These are phyloP conservation scores for Fusarium zealandicum DNA, from an alignment of 2,329 filamentous ascomycete species.

Conservation along the genomic window DNA sequence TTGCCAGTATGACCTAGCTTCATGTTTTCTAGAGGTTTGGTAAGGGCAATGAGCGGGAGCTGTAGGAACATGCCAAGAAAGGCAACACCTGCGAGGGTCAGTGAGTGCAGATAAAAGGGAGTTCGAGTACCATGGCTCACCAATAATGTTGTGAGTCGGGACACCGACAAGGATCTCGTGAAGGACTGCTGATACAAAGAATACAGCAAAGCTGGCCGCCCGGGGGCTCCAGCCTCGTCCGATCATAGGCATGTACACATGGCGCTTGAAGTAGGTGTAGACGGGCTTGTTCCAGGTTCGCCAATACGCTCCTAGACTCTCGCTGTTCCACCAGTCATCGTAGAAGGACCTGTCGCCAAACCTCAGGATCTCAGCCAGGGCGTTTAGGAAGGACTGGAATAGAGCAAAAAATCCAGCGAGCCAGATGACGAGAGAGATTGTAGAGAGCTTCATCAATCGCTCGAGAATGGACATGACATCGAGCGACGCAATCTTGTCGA, in stretches of 20 bases:
- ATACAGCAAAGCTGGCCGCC: conserved; percentile 80
- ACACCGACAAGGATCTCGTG: conserved; percentile 94
- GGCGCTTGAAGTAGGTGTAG: conserved; percentile 93
- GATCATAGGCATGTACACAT: conserved; percentile 88
- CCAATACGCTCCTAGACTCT: conserved; percentile 88
- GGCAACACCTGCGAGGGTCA: conserved; percentile 71
- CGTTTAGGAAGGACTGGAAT: conserved; percentile 93
- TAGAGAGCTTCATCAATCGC: conserved; percentile 91
- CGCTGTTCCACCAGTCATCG: conserved; percentile 97
- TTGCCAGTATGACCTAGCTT: conserved; percentile 73
- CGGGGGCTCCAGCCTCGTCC: conserved; percentile 79
- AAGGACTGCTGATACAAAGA: conserved; percentile 84
- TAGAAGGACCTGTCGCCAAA: conserved; percentile 97
- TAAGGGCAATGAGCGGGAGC: conserved; percentile 84
- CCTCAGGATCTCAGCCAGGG: conserved; percentile 84
- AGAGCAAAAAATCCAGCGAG: conserved; percentile 96
- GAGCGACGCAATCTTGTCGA: conserved; percentile 83
- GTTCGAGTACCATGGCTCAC: conserved; percentile 54
- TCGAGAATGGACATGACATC: conserved; percentile 85
- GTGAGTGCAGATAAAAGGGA: background rate
- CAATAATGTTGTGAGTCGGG: conserved; percentile 92
- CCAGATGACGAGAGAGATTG: conserved; percentile 96
- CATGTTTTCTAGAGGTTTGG: conserved; percentile 80
- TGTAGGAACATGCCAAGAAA: conserved; percentile 95
- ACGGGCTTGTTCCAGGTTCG: conserved; percentile 98